Conservation (phyloP, 257 asterid genomes). For the Solanum pinnatisectum region DNA sequence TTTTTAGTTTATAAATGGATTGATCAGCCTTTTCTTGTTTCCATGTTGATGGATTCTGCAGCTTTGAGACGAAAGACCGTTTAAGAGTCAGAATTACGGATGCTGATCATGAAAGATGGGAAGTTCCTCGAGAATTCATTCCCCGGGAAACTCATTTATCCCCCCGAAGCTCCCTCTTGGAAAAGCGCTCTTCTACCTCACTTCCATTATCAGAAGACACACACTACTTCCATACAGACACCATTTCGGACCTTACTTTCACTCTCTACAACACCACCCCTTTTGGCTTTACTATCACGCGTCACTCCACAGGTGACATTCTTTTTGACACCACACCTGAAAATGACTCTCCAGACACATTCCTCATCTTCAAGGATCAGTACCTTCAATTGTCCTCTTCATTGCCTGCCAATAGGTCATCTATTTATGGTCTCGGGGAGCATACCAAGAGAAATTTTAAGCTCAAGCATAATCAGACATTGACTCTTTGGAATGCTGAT, state of each 20-base stretch:
- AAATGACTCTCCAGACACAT: constrained; percentile 5
- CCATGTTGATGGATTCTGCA: not conserved
- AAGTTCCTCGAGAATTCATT: not conserved
- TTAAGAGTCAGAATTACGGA: constrained; percentile 2
- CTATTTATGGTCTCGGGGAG: constrained; percentile 82
- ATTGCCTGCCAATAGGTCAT: constrained; percentile 36
- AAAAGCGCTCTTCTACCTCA: not conserved
- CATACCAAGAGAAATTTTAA: constrained; percentile 62
- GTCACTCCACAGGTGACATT: constrained; percentile 28
- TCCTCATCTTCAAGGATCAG: constrained; percentile 59
- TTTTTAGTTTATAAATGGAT: not conserved
- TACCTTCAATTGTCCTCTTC: constrained; percentile 77
- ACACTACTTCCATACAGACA: not conserved
- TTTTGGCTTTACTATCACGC: constrained; percentile 26
- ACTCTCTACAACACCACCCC: constrained; percentile 29
- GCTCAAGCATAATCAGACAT: constrained; percentile 42
- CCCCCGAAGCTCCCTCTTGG: not conserved
- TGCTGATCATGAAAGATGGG: constrained; percentile 6
- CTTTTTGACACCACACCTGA: constrained; percentile 28
- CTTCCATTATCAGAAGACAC: not conserved
- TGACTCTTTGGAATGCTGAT: constrained; percentile 88
- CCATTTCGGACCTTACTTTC: constrained; percentile 25
- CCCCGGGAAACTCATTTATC: not conserved
- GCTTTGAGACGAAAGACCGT: not conserved
- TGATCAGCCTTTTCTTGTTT: not conserved